Base-by-base conservation (phyloP, 495 filamentous ascomycete genomes). In the Penicillium pancosmium region DNA sequence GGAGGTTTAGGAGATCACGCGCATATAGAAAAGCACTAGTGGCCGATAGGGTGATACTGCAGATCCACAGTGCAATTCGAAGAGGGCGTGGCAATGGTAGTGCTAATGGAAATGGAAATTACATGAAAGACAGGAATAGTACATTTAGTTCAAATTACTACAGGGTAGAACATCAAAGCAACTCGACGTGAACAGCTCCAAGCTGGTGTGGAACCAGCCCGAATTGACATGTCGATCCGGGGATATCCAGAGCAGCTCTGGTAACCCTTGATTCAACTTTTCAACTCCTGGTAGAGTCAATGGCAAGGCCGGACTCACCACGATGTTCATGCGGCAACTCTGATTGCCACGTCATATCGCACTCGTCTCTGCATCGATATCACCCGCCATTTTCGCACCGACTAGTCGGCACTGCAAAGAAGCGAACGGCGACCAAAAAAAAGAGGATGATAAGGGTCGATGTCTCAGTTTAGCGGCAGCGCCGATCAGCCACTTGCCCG, bases 221-320 rank as follows among this genome's bases (percentile, higher is more conserved):
- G 33, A 27, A 13, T 25, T 25, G 59, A 66, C 41, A 48, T 57
- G 63, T 61, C 60, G 44, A 64, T 68, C 66, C 50, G 55, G 63
- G 60, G 57, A 64, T 46, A 38, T 38, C 36, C 11, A 38, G 6
- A 31, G 27, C 5, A 31, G 27, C 27, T 31, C 27, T 27, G 35
- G 10, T 13, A 38, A 12, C 36, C 36, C 36, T 38, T 38, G 36
- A 38, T 38, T n/a, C 36, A n/a, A 12, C 27, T 31, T 6, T 6
- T 6, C 27, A 31, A 31, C 27, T 31, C 4, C 27, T 31, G 27
- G 27, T 31, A 31, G 27, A 31, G 27, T 31, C 27, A 31, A 31
- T 31, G 27, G 27, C 27, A 31, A 31, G 8, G 27, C 1, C 8
- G 27, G 8, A 31, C 0, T 31, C 27, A 31, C 27, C 27, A 31